Evolutionary conservation across 345 rosid genomes (phyloP), one percentile per base, ranked within the genome.

Genomic region (Barbarea vulgaris): DNA sequence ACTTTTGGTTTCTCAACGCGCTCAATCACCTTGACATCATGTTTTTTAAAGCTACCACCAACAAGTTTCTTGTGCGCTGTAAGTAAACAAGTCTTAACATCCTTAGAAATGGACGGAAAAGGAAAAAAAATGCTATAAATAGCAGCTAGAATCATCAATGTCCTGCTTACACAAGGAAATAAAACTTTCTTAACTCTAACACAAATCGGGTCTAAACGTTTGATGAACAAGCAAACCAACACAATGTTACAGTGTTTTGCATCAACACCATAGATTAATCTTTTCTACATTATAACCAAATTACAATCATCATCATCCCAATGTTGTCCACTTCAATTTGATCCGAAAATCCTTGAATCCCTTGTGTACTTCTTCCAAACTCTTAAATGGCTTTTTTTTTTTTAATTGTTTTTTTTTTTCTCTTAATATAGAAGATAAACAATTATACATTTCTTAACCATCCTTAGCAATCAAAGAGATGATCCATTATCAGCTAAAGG

Each of bases 1-100:
- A 85, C 75, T 79, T 81, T 87, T 75, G 74, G 83, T 76, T 75
- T 85, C 72, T 88, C 87, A 53, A 74, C 72, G 33, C 85, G 82
- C 73, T 72, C 77, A 47, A 76, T 78, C 76, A 78, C 85, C 74
- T 84, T 57, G 37, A 73, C 81, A 27, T 66, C 80, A 50, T 74
- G 73, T 72, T 81, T 84, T 33, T 80, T 81, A 77, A 77, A 41
- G 53, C 78, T 59, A 57, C 64, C 76, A 22, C 77, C 77, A 10
- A 67, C 47, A 69, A 72, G 62, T 44, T 72, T 88, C 54, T 75
- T 79, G 44, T 88, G 87, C 8, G 83, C 93, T 78, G 66, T 41
- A 52, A 4, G 60, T n/a, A 71, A 58, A 37, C 41, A 70, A 12
- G 41, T 58, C 13, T 67, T 37, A 61, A 63, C 31, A 62, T 44